phyloP scores from a whole-genome alignment of 73 alveolate species.

The Strombidium stylifer region DNA sequence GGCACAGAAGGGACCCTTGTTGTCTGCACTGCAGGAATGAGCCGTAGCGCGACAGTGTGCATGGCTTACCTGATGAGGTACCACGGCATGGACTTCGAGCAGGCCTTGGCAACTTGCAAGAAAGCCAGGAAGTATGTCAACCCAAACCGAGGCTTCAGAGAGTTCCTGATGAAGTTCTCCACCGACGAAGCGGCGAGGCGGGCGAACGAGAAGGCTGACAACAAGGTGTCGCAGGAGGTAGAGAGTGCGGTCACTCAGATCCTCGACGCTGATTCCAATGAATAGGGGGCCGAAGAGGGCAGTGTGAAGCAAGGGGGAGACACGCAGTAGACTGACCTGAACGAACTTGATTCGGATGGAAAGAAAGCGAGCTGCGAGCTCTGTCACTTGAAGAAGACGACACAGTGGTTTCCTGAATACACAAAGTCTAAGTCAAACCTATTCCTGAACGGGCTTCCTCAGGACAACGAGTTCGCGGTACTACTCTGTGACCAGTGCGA shows the following conservation, averaged over 20 bases:
- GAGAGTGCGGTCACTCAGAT: too few relatives aligned
- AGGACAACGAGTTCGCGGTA: constrained; percentile 26
- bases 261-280: too few relatives aligned
- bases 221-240: too few relatives aligned
- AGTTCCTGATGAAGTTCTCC: background rate
- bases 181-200: too few relatives aligned
- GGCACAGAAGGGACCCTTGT: constrained; percentile 24
- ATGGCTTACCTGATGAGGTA: constrained; percentile 25
- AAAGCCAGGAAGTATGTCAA: constrained; percentile 11
- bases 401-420: constrained; percentile 27
- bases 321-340: too few relatives aligned
- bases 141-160: constrained; percentile 40
- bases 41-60: constrained; percentile 32
- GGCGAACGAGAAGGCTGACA: too few relatives aligned
- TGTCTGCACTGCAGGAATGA: constrained; percentile 44
- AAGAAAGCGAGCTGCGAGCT: too few relatives aligned
- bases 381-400: constrained; percentile 10
- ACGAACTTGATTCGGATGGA: too few relatives aligned
- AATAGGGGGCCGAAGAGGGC: too few relatives aligned
- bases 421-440: background rate
- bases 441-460: too few relatives aligned
- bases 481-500: constrained; percentile 47
- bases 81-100: constrained; percentile 15
- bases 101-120: constrained; percentile 16
- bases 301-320: too few relatives aligned